Percentiles rank a stretch among this genome's conserved stretches.
phyloP scores from a whole-genome alignment of 176 grass and related monocot species.

The Triticum turgidum region DNA sequence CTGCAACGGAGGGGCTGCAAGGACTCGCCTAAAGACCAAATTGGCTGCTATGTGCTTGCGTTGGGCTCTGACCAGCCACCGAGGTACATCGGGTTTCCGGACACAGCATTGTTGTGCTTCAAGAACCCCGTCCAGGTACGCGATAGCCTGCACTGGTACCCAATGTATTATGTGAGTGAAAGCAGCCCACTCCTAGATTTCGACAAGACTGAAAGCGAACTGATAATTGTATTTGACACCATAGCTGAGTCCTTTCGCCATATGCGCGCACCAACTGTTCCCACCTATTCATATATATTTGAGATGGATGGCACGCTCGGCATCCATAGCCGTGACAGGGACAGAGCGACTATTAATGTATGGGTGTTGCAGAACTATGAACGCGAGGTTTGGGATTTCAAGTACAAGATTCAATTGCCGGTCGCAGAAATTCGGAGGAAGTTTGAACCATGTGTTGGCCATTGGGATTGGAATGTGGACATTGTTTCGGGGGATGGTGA shows the following conservation, averaged over 20 bases:
- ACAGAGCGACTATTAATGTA: neutral
- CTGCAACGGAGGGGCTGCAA: neutral
- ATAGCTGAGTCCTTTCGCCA: neutral
- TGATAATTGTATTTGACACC: neutral
- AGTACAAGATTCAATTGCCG: neutral
- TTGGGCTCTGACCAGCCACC: neutral
- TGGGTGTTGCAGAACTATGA: neutral
- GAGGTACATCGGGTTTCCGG: neutral
- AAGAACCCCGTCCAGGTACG: no score
- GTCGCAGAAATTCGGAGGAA: neutral
- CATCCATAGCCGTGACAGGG: neutral
- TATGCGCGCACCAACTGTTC: neutral
- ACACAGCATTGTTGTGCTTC: no score
- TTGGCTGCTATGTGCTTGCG: neutral
- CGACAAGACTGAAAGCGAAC: no score
- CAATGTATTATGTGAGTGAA: neutral
- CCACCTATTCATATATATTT: neutral
- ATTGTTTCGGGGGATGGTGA: neutral
- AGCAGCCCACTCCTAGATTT: neutral
- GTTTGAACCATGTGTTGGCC: neutral
- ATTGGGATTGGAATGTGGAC: neutral
- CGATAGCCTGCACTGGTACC: neutral
- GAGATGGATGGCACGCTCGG: neutral
- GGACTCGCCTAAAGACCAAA: neutral
- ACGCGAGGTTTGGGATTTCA: neutral